A percentile compares a stretch with the other conserved stretches of the same genome.
These are phyloP conservation scores for Achlya hypogyna DNA, from an alignment of 352 stramenopile species.

Conservation along the genomic window DNA sequence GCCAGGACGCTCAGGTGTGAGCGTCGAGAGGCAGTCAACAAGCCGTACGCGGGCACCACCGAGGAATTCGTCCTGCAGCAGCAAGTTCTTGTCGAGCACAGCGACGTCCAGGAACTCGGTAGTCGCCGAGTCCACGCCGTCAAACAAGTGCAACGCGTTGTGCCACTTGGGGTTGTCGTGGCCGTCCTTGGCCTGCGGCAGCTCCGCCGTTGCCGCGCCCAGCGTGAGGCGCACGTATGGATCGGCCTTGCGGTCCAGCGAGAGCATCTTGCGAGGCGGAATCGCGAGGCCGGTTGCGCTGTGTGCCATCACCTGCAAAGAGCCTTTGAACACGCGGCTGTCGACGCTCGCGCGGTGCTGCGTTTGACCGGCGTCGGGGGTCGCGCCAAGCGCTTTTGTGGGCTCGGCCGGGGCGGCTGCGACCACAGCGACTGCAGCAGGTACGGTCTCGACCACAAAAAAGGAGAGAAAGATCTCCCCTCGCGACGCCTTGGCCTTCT, in stretches of 20 bases:
- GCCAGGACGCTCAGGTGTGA: conserved; percentile 1
- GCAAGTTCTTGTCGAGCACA: conserved; percentile 35
- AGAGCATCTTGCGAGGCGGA: neutral
- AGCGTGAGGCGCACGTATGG: conserved; percentile 37
- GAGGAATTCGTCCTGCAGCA: conserved; percentile 36
- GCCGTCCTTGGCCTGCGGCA: conserved; percentile 29
- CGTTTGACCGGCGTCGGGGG: neutral
- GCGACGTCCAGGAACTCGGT: conserved; percentile 26
- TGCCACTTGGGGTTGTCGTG: conserved; percentile 40
- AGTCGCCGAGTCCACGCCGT: conserved; percentile 29
- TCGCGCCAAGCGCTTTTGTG: neutral
- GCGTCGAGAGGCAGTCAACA: neutral
- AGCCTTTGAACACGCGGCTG: conserved; percentile 9
- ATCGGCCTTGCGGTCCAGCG: conserved; percentile 33
- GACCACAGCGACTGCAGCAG: too few relatives aligned
- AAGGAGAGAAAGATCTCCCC: conserved; percentile 41
- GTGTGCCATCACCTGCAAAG: conserved; percentile 3
- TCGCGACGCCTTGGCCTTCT: conserved; percentile 21
- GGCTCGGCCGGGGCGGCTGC: neutral
- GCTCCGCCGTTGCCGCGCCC: conserved; percentile 25
- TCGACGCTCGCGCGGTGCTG: neutral
- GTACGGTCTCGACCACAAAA: conserved; percentile 25
- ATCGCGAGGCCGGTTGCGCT: conserved; percentile 1
- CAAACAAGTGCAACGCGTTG: conserved; percentile 34
- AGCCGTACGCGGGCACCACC: conserved; percentile 30